Conservation (phyloP, 352 stramenopile genomes). For the Vaucheria bursata region DNA sequence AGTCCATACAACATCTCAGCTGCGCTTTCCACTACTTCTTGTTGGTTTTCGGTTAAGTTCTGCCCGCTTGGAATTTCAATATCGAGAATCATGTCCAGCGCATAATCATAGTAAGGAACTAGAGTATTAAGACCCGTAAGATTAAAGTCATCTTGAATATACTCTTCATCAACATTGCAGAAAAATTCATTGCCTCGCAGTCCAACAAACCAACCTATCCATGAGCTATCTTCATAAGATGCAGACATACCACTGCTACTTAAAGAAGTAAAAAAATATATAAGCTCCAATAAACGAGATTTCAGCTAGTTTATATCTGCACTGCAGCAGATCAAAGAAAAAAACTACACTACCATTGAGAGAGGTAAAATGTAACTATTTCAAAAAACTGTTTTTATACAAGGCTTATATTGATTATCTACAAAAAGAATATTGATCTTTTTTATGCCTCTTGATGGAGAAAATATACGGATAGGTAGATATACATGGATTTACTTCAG, state of each 20-base stretch:
- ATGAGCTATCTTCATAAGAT: slow-evolving; percentile 74
- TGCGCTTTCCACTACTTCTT: slow-evolving; percentile 85
- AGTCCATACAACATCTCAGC: slow-evolving; percentile 99
- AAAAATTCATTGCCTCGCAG: slow-evolving; percentile 98
- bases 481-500: no score
- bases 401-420: no score
- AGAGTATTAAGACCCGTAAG: slow-evolving; percentile 83
- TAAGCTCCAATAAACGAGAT: no score
- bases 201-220: slow-evolving; percentile 98
- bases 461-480: no score
- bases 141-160: slow-evolving; percentile 99
- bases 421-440: no score
- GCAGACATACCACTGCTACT: slow-evolving; percentile 21
- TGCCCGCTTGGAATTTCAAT: slow-evolving; percentile 64
- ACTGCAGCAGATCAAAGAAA: no score
- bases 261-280: no score
- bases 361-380: no score
- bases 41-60: slow-evolving; percentile 52
- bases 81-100: slow-evolving; percentile 97
- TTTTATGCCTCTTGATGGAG: no score
- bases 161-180: slow-evolving; percentile 86
- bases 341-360: no score
- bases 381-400: no score
- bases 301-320: no score
- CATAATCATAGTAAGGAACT: slow-evolving; percentile 98